Conservation (phyloP, 805 yeast species). For the Sugiyamaella americana region DNA sequence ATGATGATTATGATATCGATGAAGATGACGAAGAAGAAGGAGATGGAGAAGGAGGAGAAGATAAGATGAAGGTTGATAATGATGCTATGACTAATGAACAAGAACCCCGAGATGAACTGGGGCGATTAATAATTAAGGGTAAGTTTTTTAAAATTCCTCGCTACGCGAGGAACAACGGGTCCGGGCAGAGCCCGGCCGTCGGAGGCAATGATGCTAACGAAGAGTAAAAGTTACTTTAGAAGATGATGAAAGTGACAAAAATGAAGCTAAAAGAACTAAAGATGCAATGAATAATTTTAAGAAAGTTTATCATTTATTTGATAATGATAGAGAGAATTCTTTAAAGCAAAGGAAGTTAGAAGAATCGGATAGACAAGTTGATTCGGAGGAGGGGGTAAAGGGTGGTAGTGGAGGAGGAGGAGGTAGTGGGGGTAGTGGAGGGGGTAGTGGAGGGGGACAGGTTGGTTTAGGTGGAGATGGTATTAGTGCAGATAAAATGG, state of each 20-base stretch:
- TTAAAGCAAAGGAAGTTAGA: constrained; percentile 71
- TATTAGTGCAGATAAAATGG: constrained; percentile 2
- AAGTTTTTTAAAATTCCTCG: constrained; percentile 1
- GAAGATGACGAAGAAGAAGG: constrained; percentile 38
- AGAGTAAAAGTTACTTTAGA: constrained; percentile 1
- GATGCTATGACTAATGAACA: background rate
- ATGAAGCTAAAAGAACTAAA: constrained; percentile 10
- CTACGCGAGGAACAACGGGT: background rate
- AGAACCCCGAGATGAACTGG: constrained; percentile 3
- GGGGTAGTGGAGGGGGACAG: constrained; percentile 3
- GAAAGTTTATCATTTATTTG: constrained; percentile 61
- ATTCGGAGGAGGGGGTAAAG: constrained; percentile 22
- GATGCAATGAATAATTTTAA: constrained; percentile 32
- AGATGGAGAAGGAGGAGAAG: constrained; percentile 13
- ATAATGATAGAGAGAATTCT: constrained; percentile 64
- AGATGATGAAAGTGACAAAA: constrained; percentile 13
- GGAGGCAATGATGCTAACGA: background rate
- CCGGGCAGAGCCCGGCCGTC: background rate
- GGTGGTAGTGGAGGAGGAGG: constrained; percentile 11
- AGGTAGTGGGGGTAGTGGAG: background rate
- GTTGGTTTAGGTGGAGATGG: too few relatives aligned
- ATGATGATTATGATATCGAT: constrained; percentile 33
- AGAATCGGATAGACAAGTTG: constrained; percentile 67
- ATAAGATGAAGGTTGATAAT: background rate
- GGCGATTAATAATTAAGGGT: constrained; percentile 9